phyloP scores from a whole-genome alignment of 352 stramenopile species.

The Phytophthora boehmeriae region DNA sequence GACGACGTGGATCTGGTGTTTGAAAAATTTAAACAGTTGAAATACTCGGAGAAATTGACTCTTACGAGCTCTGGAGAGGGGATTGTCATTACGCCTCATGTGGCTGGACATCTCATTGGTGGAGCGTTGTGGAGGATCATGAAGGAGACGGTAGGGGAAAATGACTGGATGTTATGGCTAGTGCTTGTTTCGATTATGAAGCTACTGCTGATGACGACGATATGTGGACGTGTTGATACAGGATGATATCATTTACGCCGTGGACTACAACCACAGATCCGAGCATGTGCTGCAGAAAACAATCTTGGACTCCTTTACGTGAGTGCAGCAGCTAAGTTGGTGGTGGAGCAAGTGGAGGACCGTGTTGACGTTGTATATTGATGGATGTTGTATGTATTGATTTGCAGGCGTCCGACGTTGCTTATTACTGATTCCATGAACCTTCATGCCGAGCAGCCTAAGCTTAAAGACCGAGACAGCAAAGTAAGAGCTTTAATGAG shows the following conservation, averaged over 20 bases:
- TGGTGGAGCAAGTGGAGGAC: not conserved
- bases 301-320: conserved; percentile 93
- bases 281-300: conserved; percentile 95
- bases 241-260: conserved; percentile 93
- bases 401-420: conserved; percentile 72
- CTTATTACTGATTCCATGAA: conserved; percentile 92
- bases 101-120: conserved; percentile 94
- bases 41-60: conserved; percentile 94
- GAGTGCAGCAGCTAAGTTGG: conserved; percentile 10
- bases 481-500: conserved; percentile 31
- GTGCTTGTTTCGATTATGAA: not conserved
- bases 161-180: not conserved
- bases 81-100: conserved; percentile 94
- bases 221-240: conserved; percentile 23
- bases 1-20: conserved; percentile 95
- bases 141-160: conserved; percentile 89
- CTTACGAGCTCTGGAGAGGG: conserved; percentile 85
- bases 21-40: conserved; percentile 93
- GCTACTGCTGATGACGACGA: not conserved
- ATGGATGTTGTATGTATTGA: conserved; percentile 7
- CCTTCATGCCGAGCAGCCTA: conserved; percentile 83
- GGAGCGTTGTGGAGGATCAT: conserved; percentile 94
- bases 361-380: conserved; percentile 10
- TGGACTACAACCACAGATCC: conserved; percentile 94
- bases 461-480: conserved; percentile 89